Evolutionary conservation across 345 rosid species (phyloP), one percentile per base, ranked within the genome.

Genomic region (Gynandropsis gynandra): DNA sequence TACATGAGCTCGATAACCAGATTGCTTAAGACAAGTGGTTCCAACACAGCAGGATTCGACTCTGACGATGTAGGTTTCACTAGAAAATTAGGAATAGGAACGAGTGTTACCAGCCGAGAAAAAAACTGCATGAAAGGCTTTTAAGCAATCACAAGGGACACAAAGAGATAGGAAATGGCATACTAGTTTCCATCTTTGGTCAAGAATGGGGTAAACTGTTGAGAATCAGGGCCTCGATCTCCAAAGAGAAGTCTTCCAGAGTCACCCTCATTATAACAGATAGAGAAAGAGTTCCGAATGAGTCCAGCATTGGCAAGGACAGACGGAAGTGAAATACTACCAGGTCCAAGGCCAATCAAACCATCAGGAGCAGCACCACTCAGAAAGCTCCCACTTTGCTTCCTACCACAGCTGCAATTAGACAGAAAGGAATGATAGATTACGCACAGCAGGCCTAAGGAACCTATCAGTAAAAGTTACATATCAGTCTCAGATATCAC

Each of bases 291-390:
- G 70, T 82, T 72, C 16, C 52, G 65, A 38, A 80, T 61, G 47
- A 82, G 64, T 56, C 86, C 90, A 49, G 75, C 78, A 70, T 72
- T 74, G 41, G 90, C 78, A 56, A 80, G 80, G 42, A 75, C 47
- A 70, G 78, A 73, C 12, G 86, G 90, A 66, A 82, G 81, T 38
- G 86, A 73, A 46, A 74, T 64, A 46, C 77, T 79, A 20, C 76
- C 69, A 38, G 65, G 77, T n/a, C 90, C 90, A 63, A 82, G 64
- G 15, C 90, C 90, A 81, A 82, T 73, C 48, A 82, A 76, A 56
- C 90, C 90, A 68, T 82, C 86, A 63, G 90, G 90, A 40, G 86
- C 86, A 61, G 61, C 74, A 33, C 90, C 90, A 47, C 80, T 75
- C 67, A 82, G 64, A 62, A 79, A 82, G 18, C 63, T 73, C 44